Evolutionary conservation across 441 rosid genomes (phyloP).

Genomic region (Brassica hybrid): DNA sequence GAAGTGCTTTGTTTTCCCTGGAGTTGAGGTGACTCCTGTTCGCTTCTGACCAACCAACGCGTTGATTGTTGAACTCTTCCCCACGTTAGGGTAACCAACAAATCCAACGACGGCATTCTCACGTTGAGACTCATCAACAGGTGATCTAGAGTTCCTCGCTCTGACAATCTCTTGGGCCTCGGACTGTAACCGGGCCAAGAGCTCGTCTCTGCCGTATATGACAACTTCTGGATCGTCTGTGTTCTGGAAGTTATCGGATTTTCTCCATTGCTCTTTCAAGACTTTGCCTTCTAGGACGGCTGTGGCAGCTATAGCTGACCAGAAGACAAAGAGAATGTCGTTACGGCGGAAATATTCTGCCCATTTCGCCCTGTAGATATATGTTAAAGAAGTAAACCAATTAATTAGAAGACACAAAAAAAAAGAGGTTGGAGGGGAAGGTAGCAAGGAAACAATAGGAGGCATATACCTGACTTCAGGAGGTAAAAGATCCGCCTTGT

Average conservation of each 20-base stretch:
- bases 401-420: not conserved
- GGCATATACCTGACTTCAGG: conserved; percentile 70
- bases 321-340: conserved; percentile 74
- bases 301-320: conserved; percentile 96
- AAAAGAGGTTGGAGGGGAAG: not conserved
- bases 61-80: conserved; percentile 96
- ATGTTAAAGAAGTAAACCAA: conserved; percentile 9
- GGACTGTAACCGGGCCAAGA: conserved; percentile 68
- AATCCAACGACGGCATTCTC: conserved; percentile 80
- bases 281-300: conserved; percentile 79
- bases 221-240: conserved; percentile 62
- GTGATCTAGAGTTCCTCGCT: conserved; percentile 52
- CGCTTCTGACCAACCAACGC: conserved; percentile 94
- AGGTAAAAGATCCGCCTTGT: conserved; percentile 97
- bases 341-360: conserved; percentile 67
- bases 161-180: conserved; percentile 84
- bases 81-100: conserved; percentile 96
- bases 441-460: conserved; percentile 13
- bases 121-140: conserved; percentile 42
- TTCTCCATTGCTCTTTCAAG: conserved; percentile 48
- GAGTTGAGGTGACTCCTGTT: conserved; percentile 95
- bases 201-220: conserved; percentile 82
- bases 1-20: conserved; percentile 98
- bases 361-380: conserved; percentile 78
- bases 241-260: conserved; percentile 38